Percentiles rank a stretch among this genome's conserved stretches.
phyloP scores from a whole-genome alignment of 345 rosid species.

The Eucalyptus sp. region DNA sequence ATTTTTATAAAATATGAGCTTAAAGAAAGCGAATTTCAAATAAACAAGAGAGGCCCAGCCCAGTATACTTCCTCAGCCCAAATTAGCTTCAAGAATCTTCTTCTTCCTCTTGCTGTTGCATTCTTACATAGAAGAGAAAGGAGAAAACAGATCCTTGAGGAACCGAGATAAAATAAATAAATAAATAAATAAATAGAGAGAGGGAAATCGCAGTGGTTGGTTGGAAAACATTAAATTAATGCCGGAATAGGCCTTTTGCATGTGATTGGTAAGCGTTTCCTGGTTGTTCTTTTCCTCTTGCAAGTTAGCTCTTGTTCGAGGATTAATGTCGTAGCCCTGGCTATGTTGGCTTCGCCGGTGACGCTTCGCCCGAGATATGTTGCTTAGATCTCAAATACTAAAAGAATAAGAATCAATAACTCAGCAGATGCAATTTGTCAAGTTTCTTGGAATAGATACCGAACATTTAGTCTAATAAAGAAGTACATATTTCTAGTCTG shows the following conservation, averaged over 20 bases:
- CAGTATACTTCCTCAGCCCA: not conserved
- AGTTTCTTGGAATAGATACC: constrained; percentile 1
- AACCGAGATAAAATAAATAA: not conserved
- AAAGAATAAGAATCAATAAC: no score
- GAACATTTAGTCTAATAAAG: no score
- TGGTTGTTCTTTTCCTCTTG: not conserved
- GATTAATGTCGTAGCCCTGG: not conserved
- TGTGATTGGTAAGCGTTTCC: not conserved
- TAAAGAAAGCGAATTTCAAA: not conserved
- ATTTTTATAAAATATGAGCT: not conserved
- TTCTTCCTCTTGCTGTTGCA: not conserved
- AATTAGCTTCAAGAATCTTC: not conserved
- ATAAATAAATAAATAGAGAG: not conserved
- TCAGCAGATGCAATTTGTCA: not conserved
- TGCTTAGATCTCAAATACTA: no score
- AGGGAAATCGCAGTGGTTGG: not conserved
- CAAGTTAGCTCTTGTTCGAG: not conserved
- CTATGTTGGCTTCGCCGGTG: not conserved
- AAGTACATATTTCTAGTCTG: no score
- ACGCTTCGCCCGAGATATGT: no score
- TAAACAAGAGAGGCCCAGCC: not conserved
- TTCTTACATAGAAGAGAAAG: not conserved
- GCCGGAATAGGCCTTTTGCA: not conserved
- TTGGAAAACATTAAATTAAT: not conserved
- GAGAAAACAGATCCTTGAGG: not conserved